These are phyloP conservation scores for Haplosporangium sp. DNA, from an alignment of 371 early-diverging fungal genomes.

Conservation along the genomic window DNA sequence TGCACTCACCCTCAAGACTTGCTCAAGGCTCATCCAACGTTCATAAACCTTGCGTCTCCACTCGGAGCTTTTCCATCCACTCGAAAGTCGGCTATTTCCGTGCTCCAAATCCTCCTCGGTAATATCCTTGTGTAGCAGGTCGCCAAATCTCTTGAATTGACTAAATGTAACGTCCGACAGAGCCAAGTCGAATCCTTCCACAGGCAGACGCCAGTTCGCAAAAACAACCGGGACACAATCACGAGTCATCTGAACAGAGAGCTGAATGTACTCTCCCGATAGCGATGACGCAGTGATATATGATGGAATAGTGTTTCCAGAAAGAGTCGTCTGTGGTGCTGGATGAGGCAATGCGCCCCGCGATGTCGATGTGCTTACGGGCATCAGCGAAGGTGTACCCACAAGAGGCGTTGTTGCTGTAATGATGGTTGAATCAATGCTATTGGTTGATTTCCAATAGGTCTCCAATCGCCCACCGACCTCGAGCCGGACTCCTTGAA, in stretches of 20 bases:
- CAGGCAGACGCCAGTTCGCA: slow-evolving; percentile 74
- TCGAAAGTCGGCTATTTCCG: slow-evolving; percentile 22
- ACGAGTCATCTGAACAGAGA: slow-evolving; percentile 90
- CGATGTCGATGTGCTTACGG: slow-evolving; percentile 31
- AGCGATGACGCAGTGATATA: slow-evolving; percentile 85
- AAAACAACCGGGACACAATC: slow-evolving; percentile 92
- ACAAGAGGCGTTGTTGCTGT: slow-evolving; percentile 22
- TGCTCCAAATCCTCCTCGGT: slow-evolving; percentile 24
- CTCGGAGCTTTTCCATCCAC: slow-evolving; percentile 29
- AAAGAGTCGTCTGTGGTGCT: slow-evolving; percentile 41
- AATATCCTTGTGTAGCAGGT: slow-evolving; percentile 8
- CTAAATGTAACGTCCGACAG: slow-evolving; percentile 69
- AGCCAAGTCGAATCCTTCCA: slow-evolving; percentile 67
- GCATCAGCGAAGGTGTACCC: slow-evolving; percentile 23
- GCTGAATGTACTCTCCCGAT: slow-evolving; percentile 82
- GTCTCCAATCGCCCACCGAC: slow-evolving; percentile 96
- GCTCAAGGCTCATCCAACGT: slow-evolving; percentile 77
- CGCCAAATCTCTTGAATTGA: slow-evolving; percentile 66
- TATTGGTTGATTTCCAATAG: slow-evolving; percentile 95
- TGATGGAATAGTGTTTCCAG: slow-evolving; percentile 67
- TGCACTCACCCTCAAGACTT: slow-evolving; percentile 77
- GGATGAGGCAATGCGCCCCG: slow-evolving; percentile 37
- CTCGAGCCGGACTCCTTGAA: slow-evolving; percentile 84
- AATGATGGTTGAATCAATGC: slow-evolving; percentile 57
- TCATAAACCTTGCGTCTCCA: slow-evolving; percentile 56